Evolutionary conservation across 768 basidiomycete genomes (phyloP).

Genomic region (Tricholoma sp.): DNA sequence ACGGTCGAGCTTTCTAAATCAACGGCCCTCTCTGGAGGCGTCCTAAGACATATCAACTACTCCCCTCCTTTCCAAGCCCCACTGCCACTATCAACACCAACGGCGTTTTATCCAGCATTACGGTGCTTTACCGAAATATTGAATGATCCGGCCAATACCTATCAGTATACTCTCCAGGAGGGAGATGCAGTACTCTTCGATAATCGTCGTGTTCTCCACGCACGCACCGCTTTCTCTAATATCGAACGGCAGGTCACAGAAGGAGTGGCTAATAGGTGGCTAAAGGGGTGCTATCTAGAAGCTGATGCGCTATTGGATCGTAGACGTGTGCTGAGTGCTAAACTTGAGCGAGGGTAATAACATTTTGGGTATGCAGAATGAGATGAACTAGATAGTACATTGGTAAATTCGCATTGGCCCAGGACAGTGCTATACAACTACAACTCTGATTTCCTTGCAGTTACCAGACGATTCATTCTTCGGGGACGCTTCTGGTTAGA

Average conservation of each 20-base stretch:
- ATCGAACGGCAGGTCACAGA: constrained; percentile 28
- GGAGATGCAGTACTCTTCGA: constrained; percentile 91
- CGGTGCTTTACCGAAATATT: constrained; percentile 53
- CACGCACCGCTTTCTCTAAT: constrained; percentile 69
- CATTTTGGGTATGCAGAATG: neutral
- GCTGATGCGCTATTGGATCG: constrained; percentile 60
- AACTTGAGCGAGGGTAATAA: constrained; percentile 11
- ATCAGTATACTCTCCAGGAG: constrained; percentile 64
- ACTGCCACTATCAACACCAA: constrained; percentile 48
- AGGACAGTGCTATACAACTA: too few relatives aligned
- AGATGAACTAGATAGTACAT: neutral
- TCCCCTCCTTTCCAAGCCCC: constrained; percentile 94
- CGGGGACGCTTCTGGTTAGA: too few relatives aligned
- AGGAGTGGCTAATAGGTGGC: constrained; percentile 67
- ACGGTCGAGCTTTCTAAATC: constrained; percentile 59
- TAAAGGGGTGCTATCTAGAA: constrained; percentile 85
- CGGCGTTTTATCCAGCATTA: constrained; percentile 60
- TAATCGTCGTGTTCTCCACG: constrained; percentile 87
- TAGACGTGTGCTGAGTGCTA: constrained; percentile 45
- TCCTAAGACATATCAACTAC: constrained; percentile 76
- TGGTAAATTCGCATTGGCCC: neutral
- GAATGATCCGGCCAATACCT: constrained; percentile 45
- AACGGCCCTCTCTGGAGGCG: constrained; percentile 10
- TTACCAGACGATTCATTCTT: too few relatives aligned
- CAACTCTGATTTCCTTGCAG: too few relatives aligned